A percentile compares a stretch with the other conserved stretches of the same genome.
phyloP scores from a whole-genome alignment of 257 asterid genomes.

The Ballota nigra region DNA sequence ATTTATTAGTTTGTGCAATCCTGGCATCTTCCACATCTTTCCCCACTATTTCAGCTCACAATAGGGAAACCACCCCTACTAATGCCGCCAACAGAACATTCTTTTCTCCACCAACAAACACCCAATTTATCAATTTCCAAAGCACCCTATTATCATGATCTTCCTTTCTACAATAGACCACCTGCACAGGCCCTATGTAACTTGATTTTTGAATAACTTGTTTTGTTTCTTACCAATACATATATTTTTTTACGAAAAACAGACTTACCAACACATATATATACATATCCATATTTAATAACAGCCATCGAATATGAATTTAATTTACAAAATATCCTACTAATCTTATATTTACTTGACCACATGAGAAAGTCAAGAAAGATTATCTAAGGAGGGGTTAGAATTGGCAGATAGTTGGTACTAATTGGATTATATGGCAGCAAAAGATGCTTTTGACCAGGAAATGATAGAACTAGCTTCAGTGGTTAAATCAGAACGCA shows the following conservation, averaged over 20 bases:
- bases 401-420: neutral
- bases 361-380: neutral
- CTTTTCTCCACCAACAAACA: constrained; percentile 7
- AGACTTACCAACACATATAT: neutral
- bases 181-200: neutral
- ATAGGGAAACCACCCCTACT: neutral
- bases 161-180: constrained; percentile 5
- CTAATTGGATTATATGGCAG: neutral
- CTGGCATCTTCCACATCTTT: neutral
- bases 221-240: neutral
- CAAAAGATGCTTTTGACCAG: neutral
- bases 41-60: neutral
- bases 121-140: neutral
- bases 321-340: neutral
- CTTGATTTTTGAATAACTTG: neutral
- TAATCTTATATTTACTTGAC: neutral
- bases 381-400: neutral
- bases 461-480: neutral
- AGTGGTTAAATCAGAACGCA: neutral
- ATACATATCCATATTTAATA: neutral
- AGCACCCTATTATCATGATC: neutral
- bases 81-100: neutral
- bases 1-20: neutral
- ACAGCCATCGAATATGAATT: neutral
- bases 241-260: too few species aligned